A percentile compares a stretch with the other conserved stretches of the same genome.
phyloP scores from a whole-genome alignment of 352 stramenopile genomes.

The Thraustochytrium sp. region DNA sequence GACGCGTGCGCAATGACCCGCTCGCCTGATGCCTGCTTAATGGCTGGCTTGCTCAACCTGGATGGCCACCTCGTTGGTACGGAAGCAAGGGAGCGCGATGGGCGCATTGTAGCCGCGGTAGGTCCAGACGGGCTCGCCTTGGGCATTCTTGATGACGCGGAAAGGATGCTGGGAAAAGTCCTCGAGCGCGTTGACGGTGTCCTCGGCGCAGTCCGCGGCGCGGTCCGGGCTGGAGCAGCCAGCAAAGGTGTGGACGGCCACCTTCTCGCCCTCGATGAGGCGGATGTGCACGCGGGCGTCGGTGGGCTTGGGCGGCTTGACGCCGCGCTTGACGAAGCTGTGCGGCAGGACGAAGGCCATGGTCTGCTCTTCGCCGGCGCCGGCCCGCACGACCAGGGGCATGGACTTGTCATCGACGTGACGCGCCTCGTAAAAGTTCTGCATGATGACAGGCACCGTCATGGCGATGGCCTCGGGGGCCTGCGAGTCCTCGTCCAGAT shows the following conservation, averaged over 20 bases:
- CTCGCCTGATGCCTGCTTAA: too few species aligned
- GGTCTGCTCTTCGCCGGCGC: background rate
- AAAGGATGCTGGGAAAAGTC: background rate
- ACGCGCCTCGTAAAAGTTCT: background rate
- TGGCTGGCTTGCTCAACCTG: too few species aligned
- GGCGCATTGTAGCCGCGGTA: constrained; percentile 39
- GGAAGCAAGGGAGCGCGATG: constrained; percentile 35
- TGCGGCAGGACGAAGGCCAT: constrained; percentile 44
- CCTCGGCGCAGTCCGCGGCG: background rate
- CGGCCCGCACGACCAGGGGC: background rate
- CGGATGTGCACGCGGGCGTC: constrained; percentile 12
- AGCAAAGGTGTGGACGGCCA: constrained; percentile 31
- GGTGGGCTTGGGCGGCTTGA: constrained; percentile 8
- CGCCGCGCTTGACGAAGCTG: constrained; percentile 6
- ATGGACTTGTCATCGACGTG: background rate
- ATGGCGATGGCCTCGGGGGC: constrained; percentile 29
- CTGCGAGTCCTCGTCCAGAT: background rate
- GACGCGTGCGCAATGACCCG: too few species aligned
- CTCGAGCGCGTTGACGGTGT: background rate
- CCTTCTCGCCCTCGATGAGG: background rate
- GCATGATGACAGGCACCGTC: constrained; percentile 41
- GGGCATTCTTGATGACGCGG: background rate
- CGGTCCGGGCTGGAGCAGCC: background rate
- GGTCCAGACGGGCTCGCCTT: constrained; percentile 31
- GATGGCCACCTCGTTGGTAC: constrained; percentile 3